Conservation (phyloP, 306 rosid species). For the Vigna hirtella region DNA sequence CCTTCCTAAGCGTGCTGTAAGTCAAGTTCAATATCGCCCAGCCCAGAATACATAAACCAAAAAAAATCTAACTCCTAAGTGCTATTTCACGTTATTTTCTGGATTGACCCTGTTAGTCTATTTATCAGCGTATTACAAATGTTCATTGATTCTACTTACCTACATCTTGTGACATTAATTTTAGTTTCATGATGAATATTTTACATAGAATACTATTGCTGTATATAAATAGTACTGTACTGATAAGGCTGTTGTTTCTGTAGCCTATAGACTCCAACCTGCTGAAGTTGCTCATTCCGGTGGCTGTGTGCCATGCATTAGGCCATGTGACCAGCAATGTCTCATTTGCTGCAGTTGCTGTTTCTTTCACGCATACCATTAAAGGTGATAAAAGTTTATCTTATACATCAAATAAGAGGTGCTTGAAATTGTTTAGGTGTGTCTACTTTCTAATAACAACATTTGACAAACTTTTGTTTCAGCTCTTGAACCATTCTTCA, state of each 20-base stretch:
- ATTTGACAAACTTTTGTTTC: conserved; percentile 41
- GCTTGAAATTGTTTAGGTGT: background rate
- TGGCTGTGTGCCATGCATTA: conserved; percentile 87
- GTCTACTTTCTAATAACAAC: background rate
- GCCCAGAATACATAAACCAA: conserved; percentile 53
- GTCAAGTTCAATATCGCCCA: conserved; percentile 43
- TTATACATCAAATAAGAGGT: background rate
- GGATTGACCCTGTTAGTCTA: background rate
- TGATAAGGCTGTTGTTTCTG: conserved; percentile 38
- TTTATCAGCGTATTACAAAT: background rate
- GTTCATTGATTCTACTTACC: conserved; percentile 11
- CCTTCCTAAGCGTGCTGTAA: conserved; percentile 93
- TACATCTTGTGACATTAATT: background rate
- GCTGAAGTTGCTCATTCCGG: conserved; percentile 79
- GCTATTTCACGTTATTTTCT: background rate
- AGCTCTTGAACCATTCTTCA: conserved; percentile 98
- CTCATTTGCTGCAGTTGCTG: conserved; percentile 97
- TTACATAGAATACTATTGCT: background rate
- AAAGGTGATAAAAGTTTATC: conserved; percentile 62
- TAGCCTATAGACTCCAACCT: conserved; percentile 60
- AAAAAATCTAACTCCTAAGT: background rate
- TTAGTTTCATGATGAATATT: background rate
- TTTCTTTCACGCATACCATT: conserved; percentile 91
- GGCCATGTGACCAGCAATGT: conserved; percentile 98
- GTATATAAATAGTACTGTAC: background rate